A percentile compares a stretch with the other conserved stretches of the same genome.
These are phyloP conservation scores for Zymoseptoria pseudotritici DNA, from an alignment of 2,329 filamentous ascomycete genomes.

Conservation along the genomic window DNA sequence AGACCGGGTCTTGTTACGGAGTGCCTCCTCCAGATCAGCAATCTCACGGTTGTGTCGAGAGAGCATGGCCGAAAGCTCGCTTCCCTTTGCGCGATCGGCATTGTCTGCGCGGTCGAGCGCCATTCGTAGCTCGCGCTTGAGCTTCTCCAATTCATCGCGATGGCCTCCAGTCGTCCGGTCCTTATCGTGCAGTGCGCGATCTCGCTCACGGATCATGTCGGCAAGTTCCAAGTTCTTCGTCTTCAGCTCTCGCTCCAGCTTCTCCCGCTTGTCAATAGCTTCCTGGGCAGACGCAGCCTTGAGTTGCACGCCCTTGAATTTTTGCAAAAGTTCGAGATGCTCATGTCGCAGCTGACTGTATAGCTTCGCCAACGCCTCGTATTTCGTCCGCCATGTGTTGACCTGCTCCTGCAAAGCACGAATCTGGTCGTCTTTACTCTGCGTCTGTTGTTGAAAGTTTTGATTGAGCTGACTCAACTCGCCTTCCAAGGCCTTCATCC, in stretches of 20 bases:
- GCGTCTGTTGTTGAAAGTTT: slow-evolving; percentile 76
- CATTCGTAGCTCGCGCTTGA: slow-evolving; percentile 87
- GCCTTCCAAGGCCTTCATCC: slow-evolving; percentile 85
- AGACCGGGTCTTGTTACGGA: slow-evolving; percentile 76
- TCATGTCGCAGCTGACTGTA: slow-evolving; percentile 95
- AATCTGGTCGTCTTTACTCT: slow-evolving; percentile 92
- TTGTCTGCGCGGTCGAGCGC: slow-evolving; percentile 89
- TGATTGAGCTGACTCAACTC: slow-evolving; percentile 76
- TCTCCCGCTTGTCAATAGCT: slow-evolving; percentile 89
- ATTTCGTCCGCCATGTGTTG: slow-evolving; percentile 95
- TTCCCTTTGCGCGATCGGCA: slow-evolving; percentile 84
- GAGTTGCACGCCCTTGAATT: slow-evolving; percentile 91
- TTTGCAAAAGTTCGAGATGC: slow-evolving; percentile 88
- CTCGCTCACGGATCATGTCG: slow-evolving; percentile 95
- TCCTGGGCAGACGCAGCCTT: slow-evolving; percentile 97
- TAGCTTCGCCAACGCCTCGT: slow-evolving; percentile 90
- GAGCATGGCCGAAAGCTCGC: slow-evolving; percentile 88
- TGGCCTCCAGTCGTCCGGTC: slow-evolving; percentile 79
- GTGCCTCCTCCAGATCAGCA: slow-evolving; percentile 87
- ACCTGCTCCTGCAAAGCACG: slow-evolving; percentile 89
- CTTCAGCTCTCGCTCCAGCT: slow-evolving; percentile 94
- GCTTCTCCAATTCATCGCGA: slow-evolving; percentile 88
- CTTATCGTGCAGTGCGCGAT: slow-evolving; percentile 86
- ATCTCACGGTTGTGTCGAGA: slow-evolving; percentile 96
- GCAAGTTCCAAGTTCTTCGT: slow-evolving; percentile 98